phyloP scores from a whole-genome alignment of 2,329 filamentous ascomycete genomes.

The Pseudogymnoascus sp. region DNA sequence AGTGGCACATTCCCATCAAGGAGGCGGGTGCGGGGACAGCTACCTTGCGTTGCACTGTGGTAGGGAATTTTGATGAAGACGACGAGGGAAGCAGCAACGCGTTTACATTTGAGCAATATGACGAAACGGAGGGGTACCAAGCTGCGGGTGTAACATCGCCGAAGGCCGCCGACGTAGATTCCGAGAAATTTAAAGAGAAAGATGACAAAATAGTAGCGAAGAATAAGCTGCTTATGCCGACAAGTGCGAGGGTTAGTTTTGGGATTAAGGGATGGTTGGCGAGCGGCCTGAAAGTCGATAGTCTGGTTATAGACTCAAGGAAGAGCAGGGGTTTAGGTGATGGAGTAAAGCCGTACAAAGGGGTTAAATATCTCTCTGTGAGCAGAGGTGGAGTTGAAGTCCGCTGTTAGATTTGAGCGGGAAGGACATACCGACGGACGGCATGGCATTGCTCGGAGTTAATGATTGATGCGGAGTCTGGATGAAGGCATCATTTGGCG shows the following conservation, averaged over 20 bases:
- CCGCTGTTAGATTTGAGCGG: slow-evolving; percentile 35
- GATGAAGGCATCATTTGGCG: neutral
- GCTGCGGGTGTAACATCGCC: slow-evolving; percentile 28
- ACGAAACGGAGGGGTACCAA: slow-evolving; percentile 46
- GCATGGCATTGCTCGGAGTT: slow-evolving; percentile 4
- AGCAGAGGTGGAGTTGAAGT: slow-evolving; percentile 57
- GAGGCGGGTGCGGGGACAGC: slow-evolving; percentile 64
- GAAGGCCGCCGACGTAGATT: slow-evolving; percentile 27
- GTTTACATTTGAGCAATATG: slow-evolving; percentile 32
- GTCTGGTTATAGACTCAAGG: slow-evolving; percentile 60
- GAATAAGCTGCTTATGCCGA: slow-evolving; percentile 72
- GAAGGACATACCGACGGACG: neutral
- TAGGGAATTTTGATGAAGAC: slow-evolving; percentile 47
- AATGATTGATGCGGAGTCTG: slow-evolving; percentile 3
- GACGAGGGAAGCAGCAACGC: slow-evolving; percentile 35
- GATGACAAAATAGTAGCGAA: slow-evolving; percentile 52
- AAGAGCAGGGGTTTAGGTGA: slow-evolving; percentile 81
- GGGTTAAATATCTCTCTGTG: slow-evolving; percentile 89
- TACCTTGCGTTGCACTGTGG: slow-evolving; percentile 69
- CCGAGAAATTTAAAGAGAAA: slow-evolving; percentile 33
- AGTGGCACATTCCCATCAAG: slow-evolving; percentile 76
- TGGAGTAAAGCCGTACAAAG: slow-evolving; percentile 89
- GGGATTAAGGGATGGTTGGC: slow-evolving; percentile 60
- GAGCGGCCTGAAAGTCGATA: slow-evolving; percentile 59
- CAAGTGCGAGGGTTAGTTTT: slow-evolving; percentile 65